A percentile compares a stretch with the other conserved stretches of the same genome.
Evolutionary conservation across 192 early-diverging fungal genomes (phyloP).

Genomic region (Spizellomyces sp.): DNA sequence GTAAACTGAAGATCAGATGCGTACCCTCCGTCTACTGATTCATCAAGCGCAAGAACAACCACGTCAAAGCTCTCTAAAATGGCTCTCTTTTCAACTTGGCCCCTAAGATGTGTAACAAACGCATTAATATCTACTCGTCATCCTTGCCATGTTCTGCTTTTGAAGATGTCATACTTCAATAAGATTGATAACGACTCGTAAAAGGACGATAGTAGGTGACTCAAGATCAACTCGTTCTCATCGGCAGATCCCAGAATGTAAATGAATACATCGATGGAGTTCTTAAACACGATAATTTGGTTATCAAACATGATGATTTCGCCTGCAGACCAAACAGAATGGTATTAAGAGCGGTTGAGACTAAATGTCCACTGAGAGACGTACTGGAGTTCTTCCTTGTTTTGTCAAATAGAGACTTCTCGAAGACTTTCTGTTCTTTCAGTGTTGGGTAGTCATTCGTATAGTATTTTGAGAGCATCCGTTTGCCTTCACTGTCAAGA

Average conservation of each 20-base stretch:
- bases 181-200: slow-evolving; percentile 84
- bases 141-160: background rate
- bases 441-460: slow-evolving; percentile 55
- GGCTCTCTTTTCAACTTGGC: slow-evolving; percentile 87
- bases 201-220: slow-evolving; percentile 73
- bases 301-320: slow-evolving; percentile 95
- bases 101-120: slow-evolving; percentile 46
- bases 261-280: slow-evolving; percentile 84
- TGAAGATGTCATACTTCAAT: slow-evolving; percentile 65
- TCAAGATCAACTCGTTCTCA: slow-evolving; percentile 93
- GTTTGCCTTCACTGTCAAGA: slow-evolving; percentile 90
- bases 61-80: slow-evolving; percentile 92
- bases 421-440: slow-evolving; percentile 91
- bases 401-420: slow-evolving; percentile 90
- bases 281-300: slow-evolving; percentile 86
- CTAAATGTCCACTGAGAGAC: background rate
- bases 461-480: slow-evolving; percentile 95
- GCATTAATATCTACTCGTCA: background rate
- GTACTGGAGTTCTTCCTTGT: slow-evolving; percentile 78
- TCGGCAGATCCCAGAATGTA: slow-evolving; percentile 88
- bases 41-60: slow-evolving; percentile 88
- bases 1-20: background rate
- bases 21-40: slow-evolving; percentile 92
- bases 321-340: slow-evolving; percentile 41
- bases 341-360: background rate